Percentiles rank a stretch among this genome's conserved stretches.
Evolutionary conservation across 768 basidiomycete genomes (phyloP).

Genomic region (Tephrocybe sp.): DNA sequence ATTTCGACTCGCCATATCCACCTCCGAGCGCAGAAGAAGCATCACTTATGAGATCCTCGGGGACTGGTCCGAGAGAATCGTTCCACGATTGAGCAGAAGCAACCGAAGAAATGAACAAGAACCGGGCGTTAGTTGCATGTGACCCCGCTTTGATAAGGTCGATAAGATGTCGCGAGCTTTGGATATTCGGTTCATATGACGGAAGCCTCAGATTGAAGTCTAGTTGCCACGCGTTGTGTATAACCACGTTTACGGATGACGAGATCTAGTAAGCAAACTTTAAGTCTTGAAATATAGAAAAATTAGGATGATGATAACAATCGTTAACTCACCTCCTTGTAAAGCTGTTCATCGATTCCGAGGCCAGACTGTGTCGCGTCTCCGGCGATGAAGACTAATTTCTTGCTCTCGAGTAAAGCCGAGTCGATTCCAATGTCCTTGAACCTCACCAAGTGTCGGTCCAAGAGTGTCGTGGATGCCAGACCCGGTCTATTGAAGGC

Average conservation of each 20-base stretch:
- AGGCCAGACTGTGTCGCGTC: neutral
- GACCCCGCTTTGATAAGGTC: neutral
- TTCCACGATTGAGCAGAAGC: conserved; percentile 4
- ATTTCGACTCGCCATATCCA: neutral
- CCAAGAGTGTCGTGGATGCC: neutral
- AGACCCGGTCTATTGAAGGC: conserved; percentile 12
- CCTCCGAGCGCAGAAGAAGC: neutral
- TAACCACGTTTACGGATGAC: neutral
- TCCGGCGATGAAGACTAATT: neutral
- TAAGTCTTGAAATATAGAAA: neutral
- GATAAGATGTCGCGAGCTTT: neutral
- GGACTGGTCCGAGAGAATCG: neutral
- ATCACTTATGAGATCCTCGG: neutral
- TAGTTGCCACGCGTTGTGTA: conserved; percentile 5
- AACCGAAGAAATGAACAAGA: conserved; percentile 4
- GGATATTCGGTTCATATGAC: neutral
- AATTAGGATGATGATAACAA: neutral
- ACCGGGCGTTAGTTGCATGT: neutral
- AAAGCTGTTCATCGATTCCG: neutral
- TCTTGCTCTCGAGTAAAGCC: neutral
- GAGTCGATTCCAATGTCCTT: neutral
- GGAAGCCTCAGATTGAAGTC: conserved; percentile 1
- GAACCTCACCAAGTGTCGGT: neutral
- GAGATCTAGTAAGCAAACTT: neutral
- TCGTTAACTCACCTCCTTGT: neutral